Base-by-base conservation (phyloP, 2,329 filamentous ascomycete species). In the Aspergillus costaricaensis region DNA sequence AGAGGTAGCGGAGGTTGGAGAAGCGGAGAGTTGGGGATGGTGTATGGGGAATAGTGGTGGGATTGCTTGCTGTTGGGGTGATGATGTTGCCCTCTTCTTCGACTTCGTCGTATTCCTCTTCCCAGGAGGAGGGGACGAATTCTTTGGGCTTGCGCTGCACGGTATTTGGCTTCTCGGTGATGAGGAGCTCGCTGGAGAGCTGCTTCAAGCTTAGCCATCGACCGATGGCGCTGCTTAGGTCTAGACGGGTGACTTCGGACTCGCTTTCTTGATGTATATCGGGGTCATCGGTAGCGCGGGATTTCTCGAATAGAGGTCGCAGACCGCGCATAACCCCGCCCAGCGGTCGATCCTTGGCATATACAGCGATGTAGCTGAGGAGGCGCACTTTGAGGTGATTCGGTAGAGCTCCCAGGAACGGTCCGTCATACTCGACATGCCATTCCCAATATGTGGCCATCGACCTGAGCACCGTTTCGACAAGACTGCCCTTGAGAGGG, bases 401-500 rank as follows among this genome's bases (percentile, higher is more conserved):
- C 0, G 86, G 84, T 12, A 88, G 67, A 3, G 81, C 75, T 2
- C 78, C 75, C 2, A 88, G 71, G 53, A 83, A 84, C 17, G 82
- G 74, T 58, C 83, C 81, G 65, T 88, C 85, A 63, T 86, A 86
- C 55, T 83, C 79, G 25, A 83, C 71, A 62, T 88, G 80, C 72
- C 81, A 81, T 9, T 78, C 71, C 86, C 86, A 89, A 23, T 85
- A 79, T 23, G 72, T 67, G 2, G 85, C 84, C 66, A 88, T 81
- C 0, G 78, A 77, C 65, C 82, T 85, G 39, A 88, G 68, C 15
- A 81, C 71, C 5, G 77, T 68, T 71, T 87, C 81, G 49, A 82
- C 64, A 7, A 89, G 73, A 55, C 80, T 83, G n/a, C 61, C 53
- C 25, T 66, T 60, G 2, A 60, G 56, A 3, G 80, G 79, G 32